Evolutionary conservation across 208 protist species (phyloP).

Genomic region (Crithidia fasciculata): DNA sequence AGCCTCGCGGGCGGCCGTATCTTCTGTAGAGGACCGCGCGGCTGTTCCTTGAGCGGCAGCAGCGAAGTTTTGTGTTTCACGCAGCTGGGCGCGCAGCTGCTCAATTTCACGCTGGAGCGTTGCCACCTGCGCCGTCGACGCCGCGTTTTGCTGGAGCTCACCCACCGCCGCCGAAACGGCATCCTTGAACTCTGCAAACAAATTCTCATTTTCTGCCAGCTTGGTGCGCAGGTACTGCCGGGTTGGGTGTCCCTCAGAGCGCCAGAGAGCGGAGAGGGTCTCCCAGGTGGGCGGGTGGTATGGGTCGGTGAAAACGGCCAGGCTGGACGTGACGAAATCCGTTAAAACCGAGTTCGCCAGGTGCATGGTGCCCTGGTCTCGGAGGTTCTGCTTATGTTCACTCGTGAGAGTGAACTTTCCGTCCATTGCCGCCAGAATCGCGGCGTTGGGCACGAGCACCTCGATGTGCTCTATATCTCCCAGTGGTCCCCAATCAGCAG

Average conservation of each 20-base stretch:
- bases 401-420: not conserved
- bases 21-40: not conserved
- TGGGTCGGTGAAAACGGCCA: not conserved
- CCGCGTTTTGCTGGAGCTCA: not conserved
- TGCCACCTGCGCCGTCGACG: not conserved
- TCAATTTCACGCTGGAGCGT: not conserved
- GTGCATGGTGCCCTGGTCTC: not conserved
- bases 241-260: not conserved
- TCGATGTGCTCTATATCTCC: not conserved
- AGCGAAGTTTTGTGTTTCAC: not conserved
- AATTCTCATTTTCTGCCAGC: not conserved
- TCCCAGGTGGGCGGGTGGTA: not conserved
- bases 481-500: not conserved
- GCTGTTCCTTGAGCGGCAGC: not conserved
- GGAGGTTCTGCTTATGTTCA: not conserved
- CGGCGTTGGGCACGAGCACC: not conserved
- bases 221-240: not conserved
- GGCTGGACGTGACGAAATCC: not conserved
- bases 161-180: not conserved
- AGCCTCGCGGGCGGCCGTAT: not conserved
- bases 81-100: not conserved
- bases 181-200: not conserved
- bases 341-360: not conserved
- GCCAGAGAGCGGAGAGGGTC: not conserved
- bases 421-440: not conserved